Conservation (phyloP, 148 eudicot genomes). For the Simmondsia chinensis region DNA sequence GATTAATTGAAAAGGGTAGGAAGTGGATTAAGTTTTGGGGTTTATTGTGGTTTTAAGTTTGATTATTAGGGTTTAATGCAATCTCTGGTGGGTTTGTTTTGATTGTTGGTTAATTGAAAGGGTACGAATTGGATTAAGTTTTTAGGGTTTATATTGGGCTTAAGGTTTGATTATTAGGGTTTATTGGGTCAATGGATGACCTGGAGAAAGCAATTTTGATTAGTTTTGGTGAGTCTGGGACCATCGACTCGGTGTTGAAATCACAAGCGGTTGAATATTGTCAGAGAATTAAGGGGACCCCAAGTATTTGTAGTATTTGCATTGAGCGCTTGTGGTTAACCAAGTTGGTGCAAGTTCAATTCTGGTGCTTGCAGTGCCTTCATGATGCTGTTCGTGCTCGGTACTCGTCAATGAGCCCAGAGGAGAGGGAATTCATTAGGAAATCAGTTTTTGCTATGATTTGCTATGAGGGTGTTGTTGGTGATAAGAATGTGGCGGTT, state of each 20-base stretch:
- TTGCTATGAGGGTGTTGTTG: conserved; percentile 38
- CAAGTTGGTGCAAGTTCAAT: conserved; percentile 65
- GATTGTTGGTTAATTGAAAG: too few species aligned
- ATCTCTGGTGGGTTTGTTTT: too few species aligned
- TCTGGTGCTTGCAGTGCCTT: conserved; percentile 86
- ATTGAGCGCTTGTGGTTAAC: conserved; percentile 46
- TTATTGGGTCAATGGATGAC: conserved; percentile 54
- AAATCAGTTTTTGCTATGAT: conserved; percentile 75
- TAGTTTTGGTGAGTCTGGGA: conserved; percentile 80
- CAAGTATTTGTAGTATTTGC: conserved; percentile 60
- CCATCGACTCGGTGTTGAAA: conserved; percentile 44
- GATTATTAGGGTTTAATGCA: background rate
- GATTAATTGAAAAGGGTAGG: too few species aligned
- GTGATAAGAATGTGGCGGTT: conserved; percentile 31
- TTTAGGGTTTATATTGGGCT: conserved; percentile 6
- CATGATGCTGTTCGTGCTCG: conserved; percentile 56
- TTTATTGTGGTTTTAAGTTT: background rate
- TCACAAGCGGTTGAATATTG: conserved; percentile 67
- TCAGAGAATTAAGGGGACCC: conserved; percentile 60
- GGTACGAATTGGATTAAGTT: conserved; percentile 1
- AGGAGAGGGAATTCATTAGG: conserved; percentile 60
- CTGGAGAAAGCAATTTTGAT: conserved; percentile 83
- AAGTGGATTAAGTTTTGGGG: too few species aligned
- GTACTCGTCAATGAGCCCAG: conserved; percentile 46
- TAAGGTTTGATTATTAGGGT: conserved; percentile 1